These are phyloP conservation scores for Sophora flavescens DNA, from an alignment of 306 rosid genomes.

Conservation along the genomic window DNA sequence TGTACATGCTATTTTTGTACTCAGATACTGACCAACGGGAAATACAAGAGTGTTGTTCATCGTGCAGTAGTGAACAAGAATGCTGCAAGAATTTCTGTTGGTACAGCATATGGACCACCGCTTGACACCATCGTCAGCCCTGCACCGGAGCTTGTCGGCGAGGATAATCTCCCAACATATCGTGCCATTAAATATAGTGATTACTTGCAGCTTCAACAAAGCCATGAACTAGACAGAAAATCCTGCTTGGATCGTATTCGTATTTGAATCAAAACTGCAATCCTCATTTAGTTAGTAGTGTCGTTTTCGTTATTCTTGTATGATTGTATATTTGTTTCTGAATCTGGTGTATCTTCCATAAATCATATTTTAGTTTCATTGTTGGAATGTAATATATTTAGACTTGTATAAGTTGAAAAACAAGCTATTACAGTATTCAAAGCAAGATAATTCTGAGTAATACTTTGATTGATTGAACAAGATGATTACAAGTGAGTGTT, in stretches of 20 bases:
- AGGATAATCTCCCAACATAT: constrained; percentile 39
- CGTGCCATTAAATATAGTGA: constrained; percentile 57
- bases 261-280: constrained; percentile 18
- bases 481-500: no score
- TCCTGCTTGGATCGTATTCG: constrained; percentile 60
- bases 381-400: not conserved
- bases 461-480: no score
- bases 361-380: not conserved
- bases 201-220: constrained; percentile 55
- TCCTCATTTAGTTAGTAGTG: not conserved
- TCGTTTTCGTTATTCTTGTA: not conserved
- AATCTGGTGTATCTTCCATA: not conserved
- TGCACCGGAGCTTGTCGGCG: constrained; percentile 42
- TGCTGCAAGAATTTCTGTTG: constrained; percentile 59
- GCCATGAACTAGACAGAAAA: constrained; percentile 44
- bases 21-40: constrained; percentile 66
- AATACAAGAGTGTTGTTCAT: constrained; percentile 71
- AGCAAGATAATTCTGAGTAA: no score
- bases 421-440: no score
- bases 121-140: constrained; percentile 55
- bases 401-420: no score
- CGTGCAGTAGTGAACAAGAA: constrained; percentile 61
- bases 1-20: not conserved
- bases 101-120: constrained; percentile 61
- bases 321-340: no score